phyloP scores from a whole-genome alignment of 2,329 filamentous ascomycete species.

The Xylaria sp. region DNA sequence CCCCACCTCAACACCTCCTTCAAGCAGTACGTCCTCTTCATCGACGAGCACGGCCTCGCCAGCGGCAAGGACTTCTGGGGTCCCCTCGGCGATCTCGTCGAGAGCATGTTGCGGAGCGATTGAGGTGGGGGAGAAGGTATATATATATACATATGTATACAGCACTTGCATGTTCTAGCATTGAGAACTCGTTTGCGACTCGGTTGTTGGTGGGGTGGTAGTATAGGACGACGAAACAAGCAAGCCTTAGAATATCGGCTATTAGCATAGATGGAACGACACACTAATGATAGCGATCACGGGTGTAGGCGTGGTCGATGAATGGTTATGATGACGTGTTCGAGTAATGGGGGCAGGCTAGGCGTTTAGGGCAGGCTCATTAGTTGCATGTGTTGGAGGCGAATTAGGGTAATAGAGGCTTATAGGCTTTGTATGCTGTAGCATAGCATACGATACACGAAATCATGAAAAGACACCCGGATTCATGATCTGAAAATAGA shows the following conservation, averaged over 20 bases:
- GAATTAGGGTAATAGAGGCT: slow-evolving; percentile 42
- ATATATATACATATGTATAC: background rate
- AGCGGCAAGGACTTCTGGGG: slow-evolving; percentile 98
- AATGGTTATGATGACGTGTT: slow-evolving; percentile 30
- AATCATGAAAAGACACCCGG: slow-evolving; percentile 8
- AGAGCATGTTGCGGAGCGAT: slow-evolving; percentile 97
- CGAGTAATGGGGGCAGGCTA: slow-evolving; percentile 30
- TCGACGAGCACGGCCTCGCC: slow-evolving; percentile 93
- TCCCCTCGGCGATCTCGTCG: slow-evolving; percentile 91
- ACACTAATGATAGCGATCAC: slow-evolving; percentile 5
- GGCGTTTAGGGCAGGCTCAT: slow-evolving; percentile 44
- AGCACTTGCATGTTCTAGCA: background rate
- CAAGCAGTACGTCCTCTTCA: slow-evolving; percentile 99
- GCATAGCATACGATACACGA: slow-evolving; percentile 28
- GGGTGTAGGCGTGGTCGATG: slow-evolving; percentile 12
- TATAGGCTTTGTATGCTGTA: slow-evolving; percentile 28
- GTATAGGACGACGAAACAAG: slow-evolving; percentile 7
- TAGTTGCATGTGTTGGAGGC: slow-evolving; percentile 39
- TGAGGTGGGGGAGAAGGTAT: slow-evolving; percentile 50
- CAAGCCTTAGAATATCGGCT: slow-evolving; percentile 32
- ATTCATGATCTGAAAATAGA: slow-evolving; percentile 33
- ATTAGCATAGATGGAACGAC: slow-evolving; percentile 24
- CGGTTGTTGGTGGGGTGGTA: background rate
- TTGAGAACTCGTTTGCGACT: background rate
- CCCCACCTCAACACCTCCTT: slow-evolving; percentile 99